A percentile compares a stretch with the other conserved stretches of the same genome.
Evolutionary conservation across 345 rosid genomes (phyloP).

Genomic region (Noccaea bulbosa): DNA sequence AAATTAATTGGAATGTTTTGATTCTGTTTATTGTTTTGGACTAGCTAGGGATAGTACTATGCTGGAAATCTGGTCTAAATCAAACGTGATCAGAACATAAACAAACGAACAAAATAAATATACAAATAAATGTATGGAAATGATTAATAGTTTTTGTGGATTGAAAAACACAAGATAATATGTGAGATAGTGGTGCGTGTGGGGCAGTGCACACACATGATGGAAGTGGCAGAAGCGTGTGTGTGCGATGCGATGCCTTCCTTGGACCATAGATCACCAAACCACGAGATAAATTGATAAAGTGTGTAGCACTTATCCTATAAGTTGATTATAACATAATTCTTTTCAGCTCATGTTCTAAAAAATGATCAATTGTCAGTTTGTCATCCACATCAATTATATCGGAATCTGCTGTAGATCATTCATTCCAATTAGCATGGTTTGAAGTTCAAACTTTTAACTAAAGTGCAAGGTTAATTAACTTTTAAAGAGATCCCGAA

Average conservation of each 20-base stretch:
- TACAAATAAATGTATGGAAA: not conserved
- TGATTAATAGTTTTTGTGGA: slow-evolving; percentile 16
- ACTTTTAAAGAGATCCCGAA: too few relatives aligned
- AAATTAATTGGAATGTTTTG: not conserved
- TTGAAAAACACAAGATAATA: not conserved
- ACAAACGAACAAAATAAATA: too few relatives aligned
- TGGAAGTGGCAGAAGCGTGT: slow-evolving; percentile 35
- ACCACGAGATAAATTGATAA: slow-evolving; percentile 24
- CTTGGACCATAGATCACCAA: slow-evolving; percentile 36
- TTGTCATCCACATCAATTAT: not conserved
- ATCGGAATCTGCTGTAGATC: not conserved
- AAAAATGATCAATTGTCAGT: not conserved
- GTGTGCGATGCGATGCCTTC: slow-evolving; percentile 29
- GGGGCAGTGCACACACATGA: slow-evolving; percentile 17
- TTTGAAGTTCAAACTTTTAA: too few relatives aligned
- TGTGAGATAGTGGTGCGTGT: slow-evolving; percentile 33
- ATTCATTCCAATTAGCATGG: too few relatives aligned
- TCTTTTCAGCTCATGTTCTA: not conserved
- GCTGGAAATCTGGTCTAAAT: not conserved
- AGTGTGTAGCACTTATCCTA: slow-evolving; percentile 34
- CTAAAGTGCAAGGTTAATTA: too few relatives aligned
- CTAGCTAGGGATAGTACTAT: too few relatives aligned
- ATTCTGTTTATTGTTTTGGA: not conserved
- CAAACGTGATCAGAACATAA: not conserved
- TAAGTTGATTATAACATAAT: not conserved